These are phyloP conservation scores for Pachyrhizus erosus DNA, from an alignment of 306 rosid species.

Conservation along the genomic window DNA sequence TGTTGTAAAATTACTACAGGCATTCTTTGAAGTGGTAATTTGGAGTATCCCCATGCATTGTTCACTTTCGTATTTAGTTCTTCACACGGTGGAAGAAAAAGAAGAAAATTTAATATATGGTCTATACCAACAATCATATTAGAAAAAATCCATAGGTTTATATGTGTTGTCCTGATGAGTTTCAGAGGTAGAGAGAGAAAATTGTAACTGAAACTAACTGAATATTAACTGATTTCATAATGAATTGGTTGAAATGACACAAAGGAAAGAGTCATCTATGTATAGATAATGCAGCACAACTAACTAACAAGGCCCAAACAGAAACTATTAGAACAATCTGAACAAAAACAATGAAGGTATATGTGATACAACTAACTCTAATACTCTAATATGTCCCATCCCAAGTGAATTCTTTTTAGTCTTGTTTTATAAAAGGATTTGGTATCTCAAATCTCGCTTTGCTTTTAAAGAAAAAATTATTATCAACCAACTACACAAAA, in stretches of 20 bases:
- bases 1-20: not conserved
- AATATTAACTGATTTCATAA: not conserved
- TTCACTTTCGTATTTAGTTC: slow-evolving; percentile 31
- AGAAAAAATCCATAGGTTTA: not conserved
- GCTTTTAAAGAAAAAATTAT: slow-evolving; percentile 26
- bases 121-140: not conserved
- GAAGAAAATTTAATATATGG: not conserved
- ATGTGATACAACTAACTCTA: not conserved
- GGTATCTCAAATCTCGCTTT: slow-evolving; percentile 23
- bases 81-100: slow-evolving; percentile 2
- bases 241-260: not conserved
- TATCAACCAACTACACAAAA: not conserved
- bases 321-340: not conserved
- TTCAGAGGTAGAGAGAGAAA: not conserved
- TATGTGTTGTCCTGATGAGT: not conserved
- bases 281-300: not conserved
- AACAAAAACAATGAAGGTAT: not conserved
- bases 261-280: not conserved
- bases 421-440: slow-evolving; percentile 8
- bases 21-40: not conserved
- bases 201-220: not conserved
- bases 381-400: not conserved
- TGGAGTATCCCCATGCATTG: slow-evolving; percentile 24
- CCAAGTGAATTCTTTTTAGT: slow-evolving; percentile 17
- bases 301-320: not conserved